phyloP scores from a whole-genome alignment of 768 basidiomycete genomes.

The Clavulina sp. region DNA sequence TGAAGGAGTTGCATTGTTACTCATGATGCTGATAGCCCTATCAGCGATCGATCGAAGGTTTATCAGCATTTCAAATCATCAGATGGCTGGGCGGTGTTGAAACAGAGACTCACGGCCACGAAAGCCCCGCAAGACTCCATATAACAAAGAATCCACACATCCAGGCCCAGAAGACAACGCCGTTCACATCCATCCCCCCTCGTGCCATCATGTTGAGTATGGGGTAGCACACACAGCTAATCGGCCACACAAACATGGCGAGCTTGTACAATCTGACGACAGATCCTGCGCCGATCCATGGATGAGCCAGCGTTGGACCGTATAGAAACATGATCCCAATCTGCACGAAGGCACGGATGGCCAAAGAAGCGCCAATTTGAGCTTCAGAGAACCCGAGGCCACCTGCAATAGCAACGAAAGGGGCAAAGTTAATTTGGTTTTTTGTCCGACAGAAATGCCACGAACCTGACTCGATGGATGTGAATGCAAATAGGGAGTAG shows the following conservation, averaged over 20 bases:
- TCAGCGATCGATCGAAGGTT: too few relatives aligned
- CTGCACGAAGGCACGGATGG: not conserved
- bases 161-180: too few relatives aligned
- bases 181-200: not conserved
- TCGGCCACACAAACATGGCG: not conserved
- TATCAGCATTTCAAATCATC: too few relatives aligned
- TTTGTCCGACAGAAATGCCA: not conserved
- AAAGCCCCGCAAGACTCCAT: not conserved
- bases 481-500: not conserved
- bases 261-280: not conserved
- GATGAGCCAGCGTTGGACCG: not conserved
- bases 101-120: not conserved
- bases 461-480: not conserved
- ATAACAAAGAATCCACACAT: constrained; percentile 1
- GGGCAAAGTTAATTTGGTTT: not conserved
- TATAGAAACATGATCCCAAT: not conserved
- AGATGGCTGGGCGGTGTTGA: not conserved
- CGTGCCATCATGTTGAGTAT: not conserved
- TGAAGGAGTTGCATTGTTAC: not conserved
- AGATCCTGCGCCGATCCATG: too few relatives aligned
- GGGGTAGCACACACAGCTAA: not conserved
- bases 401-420: too few relatives aligned
- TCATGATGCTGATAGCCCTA: not conserved
- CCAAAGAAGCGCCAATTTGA: not conserved
- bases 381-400: not conserved